Evolutionary conservation across 345 rosid genomes (phyloP).

Genomic region (Bruguiera sexangula): DNA sequence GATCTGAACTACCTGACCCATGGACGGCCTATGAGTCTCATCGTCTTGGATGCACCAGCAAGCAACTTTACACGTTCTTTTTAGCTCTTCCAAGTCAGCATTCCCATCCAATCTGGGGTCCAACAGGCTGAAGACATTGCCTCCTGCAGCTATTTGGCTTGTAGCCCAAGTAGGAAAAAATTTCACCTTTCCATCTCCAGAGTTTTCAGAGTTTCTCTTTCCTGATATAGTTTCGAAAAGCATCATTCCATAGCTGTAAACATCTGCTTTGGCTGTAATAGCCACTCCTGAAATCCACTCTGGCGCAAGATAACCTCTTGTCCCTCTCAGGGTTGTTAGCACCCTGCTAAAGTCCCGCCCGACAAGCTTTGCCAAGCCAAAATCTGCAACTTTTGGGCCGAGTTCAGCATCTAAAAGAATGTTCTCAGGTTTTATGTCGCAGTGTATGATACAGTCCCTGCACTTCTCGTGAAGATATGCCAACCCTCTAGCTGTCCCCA

Average conservation of each 20-base stretch:
- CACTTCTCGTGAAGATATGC: conserved; percentile 78
- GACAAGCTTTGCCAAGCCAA: conserved; percentile 77
- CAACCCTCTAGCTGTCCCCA: conserved; percentile 79
- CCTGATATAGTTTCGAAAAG: conserved; percentile 73
- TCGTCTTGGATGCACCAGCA: conserved; percentile 89
- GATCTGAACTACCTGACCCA: conserved; percentile 83
- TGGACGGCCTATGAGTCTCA: conserved; percentile 65
- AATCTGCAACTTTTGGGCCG: conserved; percentile 79
- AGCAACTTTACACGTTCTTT: conserved; percentile 56
- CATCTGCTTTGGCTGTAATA: conserved; percentile 76
- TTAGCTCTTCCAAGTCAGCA: conserved; percentile 57
- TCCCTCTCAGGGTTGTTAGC: conserved; percentile 78
- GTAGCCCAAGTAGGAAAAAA: conserved; percentile 71
- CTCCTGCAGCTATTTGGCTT: conserved; percentile 38
- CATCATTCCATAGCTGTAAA: conserved; percentile 92
- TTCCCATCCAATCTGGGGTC: conserved; percentile 44
- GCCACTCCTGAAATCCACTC: conserved; percentile 92
- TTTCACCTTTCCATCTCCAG: conserved; percentile 39
- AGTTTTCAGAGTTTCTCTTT: conserved; percentile 61
- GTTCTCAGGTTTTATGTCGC: conserved; percentile 86
- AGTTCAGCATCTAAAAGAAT: conserved; percentile 61
- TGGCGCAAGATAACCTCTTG: conserved; percentile 85
- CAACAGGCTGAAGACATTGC: conserved; percentile 44
- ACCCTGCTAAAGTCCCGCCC: conserved; percentile 83
- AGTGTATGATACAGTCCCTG: conserved; percentile 81